Conservation (phyloP, 495 filamentous ascomycete genomes). For the Neurospora tetrasperma region DNA sequence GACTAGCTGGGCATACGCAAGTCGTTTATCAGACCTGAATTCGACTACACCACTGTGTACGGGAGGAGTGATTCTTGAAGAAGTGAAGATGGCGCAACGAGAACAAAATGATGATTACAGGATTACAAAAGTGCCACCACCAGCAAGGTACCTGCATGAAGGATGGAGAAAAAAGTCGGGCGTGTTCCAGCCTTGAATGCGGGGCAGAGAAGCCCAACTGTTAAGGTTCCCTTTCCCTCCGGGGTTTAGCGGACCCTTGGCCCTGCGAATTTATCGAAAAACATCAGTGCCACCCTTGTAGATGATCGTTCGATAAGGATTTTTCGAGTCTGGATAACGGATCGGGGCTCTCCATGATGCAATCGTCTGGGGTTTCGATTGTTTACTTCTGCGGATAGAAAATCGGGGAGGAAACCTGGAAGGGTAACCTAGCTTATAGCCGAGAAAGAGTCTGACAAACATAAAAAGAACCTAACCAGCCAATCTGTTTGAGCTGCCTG, state of each 20-base stretch:
- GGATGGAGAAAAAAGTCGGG: neutral
- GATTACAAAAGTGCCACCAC: neutral
- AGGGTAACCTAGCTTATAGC: neutral
- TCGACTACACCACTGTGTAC: neutral
- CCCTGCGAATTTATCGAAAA: neutral
- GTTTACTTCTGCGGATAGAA: neutral
- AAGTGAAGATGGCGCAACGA: neutral
- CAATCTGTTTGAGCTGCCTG: too few species aligned
- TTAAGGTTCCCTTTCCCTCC: neutral
- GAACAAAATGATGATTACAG: neutral
- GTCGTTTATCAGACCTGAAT: neutral
- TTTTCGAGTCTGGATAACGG: neutral
- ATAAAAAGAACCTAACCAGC: too few species aligned
- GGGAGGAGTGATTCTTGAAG: too few species aligned
- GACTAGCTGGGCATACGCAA: neutral
- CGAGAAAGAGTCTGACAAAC: neutral
- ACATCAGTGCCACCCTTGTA: constrained; percentile 11
- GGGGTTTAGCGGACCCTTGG: neutral
- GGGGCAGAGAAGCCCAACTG: constrained; percentile 4
- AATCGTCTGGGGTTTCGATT: neutral
- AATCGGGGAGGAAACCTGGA: neutral
- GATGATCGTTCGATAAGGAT: neutral
- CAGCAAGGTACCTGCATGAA: neutral
- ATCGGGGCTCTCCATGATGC: constrained; percentile 3
- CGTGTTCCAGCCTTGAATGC: constrained; percentile 15